phyloP scores from a whole-genome alignment of 2,329 filamentous ascomycete species.

The Neonectria hederae region DNA sequence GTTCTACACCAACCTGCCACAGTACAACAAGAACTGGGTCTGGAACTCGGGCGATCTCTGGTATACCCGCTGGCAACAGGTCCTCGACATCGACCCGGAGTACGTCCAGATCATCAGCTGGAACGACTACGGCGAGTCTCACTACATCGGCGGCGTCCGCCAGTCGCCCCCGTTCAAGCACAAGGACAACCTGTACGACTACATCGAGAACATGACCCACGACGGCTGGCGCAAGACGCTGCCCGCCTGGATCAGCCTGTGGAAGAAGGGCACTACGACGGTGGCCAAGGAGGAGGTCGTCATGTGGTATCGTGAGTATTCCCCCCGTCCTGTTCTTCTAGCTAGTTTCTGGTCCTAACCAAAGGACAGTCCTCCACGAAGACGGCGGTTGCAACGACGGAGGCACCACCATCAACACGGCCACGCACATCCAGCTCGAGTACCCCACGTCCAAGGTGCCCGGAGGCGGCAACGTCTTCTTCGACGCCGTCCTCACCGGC shows the following conservation, averaged over 20 bases:
- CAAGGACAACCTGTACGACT: not conserved
- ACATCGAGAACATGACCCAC: slow-evolving; percentile 5
- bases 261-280: slow-evolving; percentile 4
- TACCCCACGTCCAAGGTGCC: not conserved
- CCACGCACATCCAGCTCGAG: slow-evolving; percentile 5
- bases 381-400: slow-evolving; percentile 1
- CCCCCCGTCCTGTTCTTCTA: too few species aligned
- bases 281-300: not conserved
- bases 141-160: slow-evolving; percentile 4
- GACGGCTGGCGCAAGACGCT: slow-evolving; percentile 11
- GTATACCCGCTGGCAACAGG: too few species aligned
- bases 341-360: not conserved
- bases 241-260: slow-evolving; percentile 1
- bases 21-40: too few species aligned
- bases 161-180: not conserved
- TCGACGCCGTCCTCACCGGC: not conserved
- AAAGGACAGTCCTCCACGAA: not conserved
- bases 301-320: not conserved
- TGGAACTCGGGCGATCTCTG: too few species aligned
- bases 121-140: slow-evolving; percentile 13
- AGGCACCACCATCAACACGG: slow-evolving; percentile 4
- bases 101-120: slow-evolving; percentile 14
- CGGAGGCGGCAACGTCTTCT: slow-evolving; percentile 5
- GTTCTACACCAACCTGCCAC: too few species aligned
- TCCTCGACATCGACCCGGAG: not conserved